Percentiles rank a stretch among this genome's conserved stretches.
Evolutionary conservation across 495 filamentous ascomycete genomes (phyloP).

Genomic region (Hapsidospora chrysogenum): DNA sequence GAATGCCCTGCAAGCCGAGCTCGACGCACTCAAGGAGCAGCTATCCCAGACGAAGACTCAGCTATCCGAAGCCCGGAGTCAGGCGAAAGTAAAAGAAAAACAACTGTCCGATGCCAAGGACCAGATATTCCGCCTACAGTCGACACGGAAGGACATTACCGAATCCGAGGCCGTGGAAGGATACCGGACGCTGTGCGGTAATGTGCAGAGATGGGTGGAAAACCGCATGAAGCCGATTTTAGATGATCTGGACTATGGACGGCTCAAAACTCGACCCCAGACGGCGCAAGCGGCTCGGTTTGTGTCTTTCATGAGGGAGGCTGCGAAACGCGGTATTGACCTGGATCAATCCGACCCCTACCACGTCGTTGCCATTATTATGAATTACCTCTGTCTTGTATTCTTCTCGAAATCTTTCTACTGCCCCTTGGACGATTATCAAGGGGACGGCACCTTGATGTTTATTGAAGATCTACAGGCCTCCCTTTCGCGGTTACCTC

Average conservation of each 20-base stretch:
- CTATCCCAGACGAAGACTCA: not conserved
- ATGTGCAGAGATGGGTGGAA: conserved; percentile 2
- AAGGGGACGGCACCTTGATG: conserved; percentile 1
- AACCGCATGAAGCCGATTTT: conserved; percentile 1
- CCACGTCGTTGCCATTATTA: conserved; percentile 2
- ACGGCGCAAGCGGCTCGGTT: conserved; percentile 1
- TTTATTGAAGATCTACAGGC: conserved; percentile 1
- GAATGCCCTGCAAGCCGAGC: not conserved
- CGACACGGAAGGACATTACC: conserved; percentile 2
- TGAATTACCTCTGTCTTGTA: conserved; percentile 3
- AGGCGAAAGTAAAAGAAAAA: not conserved
- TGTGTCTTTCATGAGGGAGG: conserved; percentile 2
- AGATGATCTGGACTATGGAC: conserved; percentile 1
- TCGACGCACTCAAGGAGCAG: conserved; percentile 1
- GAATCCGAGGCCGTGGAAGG: not conserved
- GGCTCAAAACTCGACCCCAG: not conserved
- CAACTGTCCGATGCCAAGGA: not conserved
- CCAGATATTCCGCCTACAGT: conserved; percentile 1
- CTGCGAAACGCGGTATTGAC: not conserved
- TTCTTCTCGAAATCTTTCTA: conserved; percentile 4
- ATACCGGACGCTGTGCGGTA: not conserved
- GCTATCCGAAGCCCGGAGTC: not conserved
- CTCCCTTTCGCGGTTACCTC: conserved; percentile 1
- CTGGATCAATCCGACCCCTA: conserved; percentile 1
- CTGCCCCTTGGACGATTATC: conserved; percentile 3